phyloP scores from a whole-genome alignment of 305 asterid genomes.

The Lippia alba region DNA sequence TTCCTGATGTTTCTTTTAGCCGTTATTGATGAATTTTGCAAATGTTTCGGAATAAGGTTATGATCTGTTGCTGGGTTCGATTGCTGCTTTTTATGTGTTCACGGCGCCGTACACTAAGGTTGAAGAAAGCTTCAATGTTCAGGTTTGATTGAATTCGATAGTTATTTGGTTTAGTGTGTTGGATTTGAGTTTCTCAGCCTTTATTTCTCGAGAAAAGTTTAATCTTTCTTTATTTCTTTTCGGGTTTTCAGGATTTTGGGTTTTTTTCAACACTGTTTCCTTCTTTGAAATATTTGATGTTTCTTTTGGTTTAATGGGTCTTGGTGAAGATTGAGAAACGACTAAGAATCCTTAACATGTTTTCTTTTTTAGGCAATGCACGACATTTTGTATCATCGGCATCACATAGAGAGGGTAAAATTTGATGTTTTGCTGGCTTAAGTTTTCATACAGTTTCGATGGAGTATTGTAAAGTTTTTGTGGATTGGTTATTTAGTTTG shows the following conservation, averaged over 20 bases:
- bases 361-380: slow-evolving; percentile 79
- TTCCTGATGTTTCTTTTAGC: not conserved
- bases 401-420: slow-evolving; percentile 72
- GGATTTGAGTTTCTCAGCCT: not conserved
- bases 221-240: not conserved
- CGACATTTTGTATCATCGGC: slow-evolving; percentile 78
- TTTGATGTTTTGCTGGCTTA: slow-evolving; percentile 28
- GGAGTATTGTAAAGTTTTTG: not conserved
- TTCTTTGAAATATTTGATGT: not conserved
- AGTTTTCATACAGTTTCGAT: slow-evolving; percentile 7
- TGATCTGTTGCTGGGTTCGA: slow-evolving; percentile 81
- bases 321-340: slow-evolving; percentile 11
- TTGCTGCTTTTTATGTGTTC: slow-evolving; percentile 85
- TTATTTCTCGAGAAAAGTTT: not conserved
- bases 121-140: slow-evolving; percentile 97
- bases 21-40: slow-evolving; percentile 26
- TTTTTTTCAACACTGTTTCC: not conserved
- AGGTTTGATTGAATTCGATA: slow-evolving; percentile 49
- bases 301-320: not conserved
- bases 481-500: slow-evolving; percentile 22
- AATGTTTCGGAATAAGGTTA: slow-evolving; percentile 55
- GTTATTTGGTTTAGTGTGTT: not conserved
- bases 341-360: not conserved
- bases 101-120: slow-evolving; percentile 95
- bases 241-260: slow-evolving; percentile 3